These are phyloP conservation scores for Citrus trifoliata DNA, from an alignment of 345 rosid species.

Conservation along the genomic window DNA sequence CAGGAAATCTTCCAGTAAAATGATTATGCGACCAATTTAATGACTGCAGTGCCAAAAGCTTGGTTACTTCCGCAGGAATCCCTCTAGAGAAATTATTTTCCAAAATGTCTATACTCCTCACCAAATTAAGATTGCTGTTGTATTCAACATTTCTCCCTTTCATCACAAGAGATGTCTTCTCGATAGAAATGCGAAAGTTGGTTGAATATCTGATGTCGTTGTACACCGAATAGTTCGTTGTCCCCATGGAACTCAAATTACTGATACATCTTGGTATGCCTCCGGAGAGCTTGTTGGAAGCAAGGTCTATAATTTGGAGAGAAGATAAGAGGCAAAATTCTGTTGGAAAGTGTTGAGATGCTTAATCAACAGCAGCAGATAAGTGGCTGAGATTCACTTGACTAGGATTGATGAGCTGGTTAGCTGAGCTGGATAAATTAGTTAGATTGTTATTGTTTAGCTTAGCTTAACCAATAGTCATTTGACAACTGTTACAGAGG, in stretches of 20 bases:
- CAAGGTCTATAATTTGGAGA: slow-evolving; percentile 6
- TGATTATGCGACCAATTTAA: not conserved
- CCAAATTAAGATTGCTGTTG: too few species aligned
- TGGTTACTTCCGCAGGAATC: not conserved
- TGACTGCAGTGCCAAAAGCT: not conserved
- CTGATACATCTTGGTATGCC: slow-evolving; percentile 7
- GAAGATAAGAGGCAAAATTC: not conserved
- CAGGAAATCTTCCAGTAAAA: not conserved
- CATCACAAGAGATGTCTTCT: too few species aligned
- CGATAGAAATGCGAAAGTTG: too few species aligned
- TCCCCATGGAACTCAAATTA: not conserved
- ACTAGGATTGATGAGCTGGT: too few species aligned
- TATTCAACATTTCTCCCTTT: too few species aligned
- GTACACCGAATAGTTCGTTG: not conserved
- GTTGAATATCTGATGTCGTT: not conserved
- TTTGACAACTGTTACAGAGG: too few species aligned
- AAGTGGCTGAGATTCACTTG: too few species aligned
- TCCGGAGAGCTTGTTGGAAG: not conserved
- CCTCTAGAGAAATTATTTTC: not conserved
- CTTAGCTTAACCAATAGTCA: too few species aligned
- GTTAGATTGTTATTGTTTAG: too few species aligned
- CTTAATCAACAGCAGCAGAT: too few species aligned
- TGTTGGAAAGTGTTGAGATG: too few species aligned
- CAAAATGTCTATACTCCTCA: not conserved
- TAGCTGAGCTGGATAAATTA: too few species aligned